A percentile compares a stretch with the other conserved stretches of the same genome.
phyloP scores from a whole-genome alignment of 2,329 filamentous ascomycete genomes.

The Elsinoe ampelina region DNA sequence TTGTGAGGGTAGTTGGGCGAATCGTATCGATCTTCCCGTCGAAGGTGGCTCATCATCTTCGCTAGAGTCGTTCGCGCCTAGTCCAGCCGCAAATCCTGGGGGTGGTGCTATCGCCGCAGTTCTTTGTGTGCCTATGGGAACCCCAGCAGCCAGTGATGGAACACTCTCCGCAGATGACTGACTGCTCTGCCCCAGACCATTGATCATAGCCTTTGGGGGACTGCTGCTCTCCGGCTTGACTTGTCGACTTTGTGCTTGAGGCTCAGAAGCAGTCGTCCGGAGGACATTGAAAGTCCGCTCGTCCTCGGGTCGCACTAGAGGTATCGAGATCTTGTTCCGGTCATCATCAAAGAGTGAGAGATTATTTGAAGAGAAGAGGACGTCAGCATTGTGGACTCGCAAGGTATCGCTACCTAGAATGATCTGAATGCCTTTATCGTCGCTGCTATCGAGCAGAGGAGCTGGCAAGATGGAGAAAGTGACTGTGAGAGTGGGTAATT shows the following conservation, averaged over 20 bases:
- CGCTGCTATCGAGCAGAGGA: not conserved
- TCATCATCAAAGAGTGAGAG: constrained; percentile 82
- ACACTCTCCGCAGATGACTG: constrained; percentile 9
- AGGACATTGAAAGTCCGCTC: constrained; percentile 72
- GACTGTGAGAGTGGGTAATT: constrained; percentile 72
- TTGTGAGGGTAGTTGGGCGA: constrained; percentile 16
- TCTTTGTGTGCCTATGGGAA: not conserved
- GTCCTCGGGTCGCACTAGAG: constrained; percentile 85
- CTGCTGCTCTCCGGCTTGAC: not conserved
- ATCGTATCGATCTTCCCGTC: constrained; percentile 14
- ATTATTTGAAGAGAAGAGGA: constrained; percentile 85
- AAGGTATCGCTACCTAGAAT: constrained; percentile 86
- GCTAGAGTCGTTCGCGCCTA: constrained; percentile 18
- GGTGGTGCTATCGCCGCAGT: constrained; percentile 18
- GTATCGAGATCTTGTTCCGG: constrained; percentile 76
- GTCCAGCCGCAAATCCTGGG: not conserved
- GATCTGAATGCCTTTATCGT: constrained; percentile 61
- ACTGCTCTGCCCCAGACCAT: constrained; percentile 24
- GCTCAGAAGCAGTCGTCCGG: constrained; percentile 43
- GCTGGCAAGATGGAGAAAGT: constrained; percentile 57
- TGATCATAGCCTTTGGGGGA: constrained; percentile 21
- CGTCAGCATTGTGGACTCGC: constrained; percentile 75
- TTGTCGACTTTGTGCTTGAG: constrained; percentile 1
- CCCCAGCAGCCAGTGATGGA: constrained; percentile 1
- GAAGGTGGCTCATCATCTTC: constrained; percentile 6